Percentiles rank a stretch among this genome's conserved stretches.
Conservation (phyloP, 2,329 filamentous ascomycete genomes). For the Microascus cirrosus region DNA sequence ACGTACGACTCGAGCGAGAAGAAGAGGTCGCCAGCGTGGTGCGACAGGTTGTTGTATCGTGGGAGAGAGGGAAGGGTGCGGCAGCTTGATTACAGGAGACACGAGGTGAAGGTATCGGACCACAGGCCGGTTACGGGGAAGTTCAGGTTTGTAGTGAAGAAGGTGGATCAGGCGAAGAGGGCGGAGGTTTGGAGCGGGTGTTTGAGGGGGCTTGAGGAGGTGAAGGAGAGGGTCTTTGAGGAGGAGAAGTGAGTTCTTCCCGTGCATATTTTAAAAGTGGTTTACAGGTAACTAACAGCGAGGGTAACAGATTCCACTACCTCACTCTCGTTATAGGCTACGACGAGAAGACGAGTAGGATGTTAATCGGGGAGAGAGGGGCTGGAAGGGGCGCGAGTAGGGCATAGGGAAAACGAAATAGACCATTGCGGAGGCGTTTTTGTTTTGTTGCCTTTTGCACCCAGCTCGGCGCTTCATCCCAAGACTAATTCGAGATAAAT, state of each 20-base stretch:
- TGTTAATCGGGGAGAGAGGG: conserved; percentile 28
- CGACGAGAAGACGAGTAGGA: conserved; percentile 37
- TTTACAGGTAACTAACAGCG: not conserved
- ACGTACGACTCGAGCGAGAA: conserved; percentile 93
- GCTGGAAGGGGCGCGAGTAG: conserved; percentile 7
- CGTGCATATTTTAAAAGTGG: not conserved
- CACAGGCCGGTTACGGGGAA: conserved; percentile 83
- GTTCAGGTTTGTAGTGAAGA: conserved; percentile 79
- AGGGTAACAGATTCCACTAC: conserved; percentile 31
- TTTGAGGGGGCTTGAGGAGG: conserved; percentile 61
- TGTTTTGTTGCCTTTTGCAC: not conserved
- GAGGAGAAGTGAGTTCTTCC: conserved; percentile 8
- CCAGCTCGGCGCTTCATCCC: not conserved
- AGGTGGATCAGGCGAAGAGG: conserved; percentile 57
- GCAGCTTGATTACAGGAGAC: conserved; percentile 77
- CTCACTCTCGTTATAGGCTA: conserved; percentile 41
- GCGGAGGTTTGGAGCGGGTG: conserved; percentile 60
- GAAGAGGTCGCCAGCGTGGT: conserved; percentile 90
- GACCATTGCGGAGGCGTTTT: not conserved
- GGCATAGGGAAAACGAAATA: conserved; percentile 6
- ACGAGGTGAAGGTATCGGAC: conserved; percentile 85
- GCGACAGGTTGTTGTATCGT: conserved; percentile 82
- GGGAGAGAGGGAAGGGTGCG: conserved; percentile 64
- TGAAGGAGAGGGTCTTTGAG: conserved; percentile 40
- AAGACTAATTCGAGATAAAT: not conserved